phyloP scores from a whole-genome alignment of 495 filamentous ascomycete genomes.

The Lasiosphaeris hirsuta region DNA sequence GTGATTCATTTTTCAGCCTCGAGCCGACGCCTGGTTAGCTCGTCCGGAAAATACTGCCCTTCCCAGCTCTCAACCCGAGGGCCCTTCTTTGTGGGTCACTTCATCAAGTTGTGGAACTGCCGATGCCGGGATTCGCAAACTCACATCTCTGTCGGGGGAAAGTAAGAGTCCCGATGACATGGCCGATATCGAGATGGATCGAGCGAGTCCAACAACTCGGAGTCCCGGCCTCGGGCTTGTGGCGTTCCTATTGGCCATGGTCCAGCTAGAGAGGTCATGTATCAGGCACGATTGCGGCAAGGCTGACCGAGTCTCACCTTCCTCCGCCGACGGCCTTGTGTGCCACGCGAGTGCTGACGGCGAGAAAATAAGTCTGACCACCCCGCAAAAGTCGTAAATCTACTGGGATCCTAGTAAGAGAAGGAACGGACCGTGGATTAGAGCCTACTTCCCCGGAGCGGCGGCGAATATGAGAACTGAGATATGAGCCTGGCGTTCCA shows the following conservation, averaged over 20 bases:
- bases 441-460: constrained; percentile 16
- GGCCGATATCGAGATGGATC: neutral
- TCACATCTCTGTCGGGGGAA: neutral
- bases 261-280: neutral
- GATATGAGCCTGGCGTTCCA: constrained; percentile 2
- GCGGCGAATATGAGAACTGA: constrained; percentile 3
- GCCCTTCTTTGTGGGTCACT: neutral
- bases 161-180: neutral
- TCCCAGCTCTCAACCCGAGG: neutral
- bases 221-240: too few relatives aligned
- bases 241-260: constrained; percentile 1
- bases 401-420: constrained; percentile 1
- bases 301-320: constrained; percentile 15
- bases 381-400: constrained; percentile 9
- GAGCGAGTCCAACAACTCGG: neutral
- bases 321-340: neutral
- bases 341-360: constrained; percentile 5
- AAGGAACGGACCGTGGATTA: constrained; percentile 28
- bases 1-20: too few relatives aligned
- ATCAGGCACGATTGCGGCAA: constrained; percentile 2
- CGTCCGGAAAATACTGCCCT: neutral
- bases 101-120: neutral
- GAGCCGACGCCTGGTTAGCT: neutral
- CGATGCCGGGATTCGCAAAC: neutral
- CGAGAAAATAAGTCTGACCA: constrained; percentile 18